These are phyloP conservation scores for Hypoxylon sp. DNA, from an alignment of 2,329 filamentous ascomycete genomes.

Conservation along the genomic window DNA sequence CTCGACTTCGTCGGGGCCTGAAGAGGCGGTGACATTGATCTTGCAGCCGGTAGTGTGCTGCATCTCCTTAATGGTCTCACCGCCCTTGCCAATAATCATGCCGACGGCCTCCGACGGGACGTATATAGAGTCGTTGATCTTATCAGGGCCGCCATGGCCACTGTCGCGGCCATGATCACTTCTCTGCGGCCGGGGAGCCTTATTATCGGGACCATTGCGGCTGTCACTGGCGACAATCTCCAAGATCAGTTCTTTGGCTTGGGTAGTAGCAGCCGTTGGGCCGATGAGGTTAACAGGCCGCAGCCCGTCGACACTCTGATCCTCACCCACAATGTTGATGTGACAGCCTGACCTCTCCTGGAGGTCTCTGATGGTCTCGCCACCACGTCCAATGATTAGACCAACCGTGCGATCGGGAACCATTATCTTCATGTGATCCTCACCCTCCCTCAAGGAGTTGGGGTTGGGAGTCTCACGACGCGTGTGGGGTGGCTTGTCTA, in stretches of 20 bases:
- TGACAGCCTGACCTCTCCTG: slow-evolving; percentile 95
- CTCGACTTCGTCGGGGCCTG: slow-evolving; percentile 80
- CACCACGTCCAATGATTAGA: slow-evolving; percentile 91
- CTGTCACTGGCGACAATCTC: slow-evolving; percentile 95
- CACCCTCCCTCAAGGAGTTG: slow-evolving; percentile 76
- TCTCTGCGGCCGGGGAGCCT: slow-evolving; percentile 51
- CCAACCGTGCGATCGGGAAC: slow-evolving; percentile 93
- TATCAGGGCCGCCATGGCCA: slow-evolving; percentile 65
- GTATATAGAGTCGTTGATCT: slow-evolving; percentile 84
- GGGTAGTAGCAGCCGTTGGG: slow-evolving; percentile 76
- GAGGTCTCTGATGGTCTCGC: slow-evolving; percentile 91
- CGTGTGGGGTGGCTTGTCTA: slow-evolving; percentile 56
- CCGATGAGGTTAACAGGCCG: slow-evolving; percentile 93
- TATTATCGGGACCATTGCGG: slow-evolving; percentile 58
- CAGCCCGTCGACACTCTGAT: slow-evolving; percentile 90
- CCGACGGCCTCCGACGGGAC: slow-evolving; percentile 93
- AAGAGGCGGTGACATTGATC: slow-evolving; percentile 90
- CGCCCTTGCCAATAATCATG: slow-evolving; percentile 96
- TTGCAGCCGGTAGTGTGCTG: slow-evolving; percentile 89
- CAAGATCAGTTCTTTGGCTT: slow-evolving; percentile 88
- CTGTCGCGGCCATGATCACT: slow-evolving; percentile 58
- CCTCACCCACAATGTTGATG: slow-evolving; percentile 94
- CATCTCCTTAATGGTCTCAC: slow-evolving; percentile 95
- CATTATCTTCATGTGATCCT: slow-evolving; percentile 92
- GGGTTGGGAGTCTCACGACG: slow-evolving; percentile 50